Conservation (phyloP, 441 rosid species). For the Bruguiera hainesii region DNA sequence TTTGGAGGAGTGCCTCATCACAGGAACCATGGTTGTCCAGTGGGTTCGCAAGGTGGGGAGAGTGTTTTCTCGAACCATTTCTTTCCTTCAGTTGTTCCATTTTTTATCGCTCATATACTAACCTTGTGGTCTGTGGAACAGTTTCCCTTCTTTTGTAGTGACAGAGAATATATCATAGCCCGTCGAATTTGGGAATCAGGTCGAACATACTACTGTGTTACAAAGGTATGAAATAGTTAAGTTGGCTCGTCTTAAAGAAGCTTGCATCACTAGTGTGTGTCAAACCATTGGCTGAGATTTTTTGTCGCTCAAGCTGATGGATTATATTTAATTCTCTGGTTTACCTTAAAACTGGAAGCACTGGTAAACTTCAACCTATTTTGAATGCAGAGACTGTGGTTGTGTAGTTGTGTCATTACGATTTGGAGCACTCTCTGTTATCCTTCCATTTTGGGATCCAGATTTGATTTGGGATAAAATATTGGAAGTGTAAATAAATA, state of each 20-base stretch:
- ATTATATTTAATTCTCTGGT: background rate
- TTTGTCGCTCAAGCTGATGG: background rate
- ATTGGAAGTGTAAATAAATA: too few species aligned
- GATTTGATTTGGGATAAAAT: background rate
- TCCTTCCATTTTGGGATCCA: background rate
- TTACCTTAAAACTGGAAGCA: background rate
- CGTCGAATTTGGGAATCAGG: conserved; percentile 95
- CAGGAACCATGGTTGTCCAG: conserved; percentile 78
- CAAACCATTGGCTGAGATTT: background rate
- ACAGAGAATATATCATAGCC: conserved; percentile 84
- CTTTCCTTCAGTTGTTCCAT: conserved; percentile 5
- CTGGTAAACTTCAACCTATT: background rate
- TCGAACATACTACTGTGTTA: conserved; percentile 69
- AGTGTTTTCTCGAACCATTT: background rate
- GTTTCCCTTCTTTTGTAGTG: conserved; percentile 98
- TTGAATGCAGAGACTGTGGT: background rate
- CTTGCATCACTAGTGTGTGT: background rate
- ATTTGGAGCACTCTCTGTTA: background rate
- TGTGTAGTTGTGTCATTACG: background rate
- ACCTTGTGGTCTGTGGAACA: conserved; percentile 25
- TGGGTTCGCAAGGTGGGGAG: conserved; percentile 85
- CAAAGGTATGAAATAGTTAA: conserved; percentile 53
- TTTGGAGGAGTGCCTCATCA: conserved; percentile 61
- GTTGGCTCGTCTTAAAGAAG: too few species aligned
- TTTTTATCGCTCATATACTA: conserved; percentile 10